phyloP scores from a whole-genome alignment of 352 stramenopile species.

The Globisporangium takayamanum region DNA sequence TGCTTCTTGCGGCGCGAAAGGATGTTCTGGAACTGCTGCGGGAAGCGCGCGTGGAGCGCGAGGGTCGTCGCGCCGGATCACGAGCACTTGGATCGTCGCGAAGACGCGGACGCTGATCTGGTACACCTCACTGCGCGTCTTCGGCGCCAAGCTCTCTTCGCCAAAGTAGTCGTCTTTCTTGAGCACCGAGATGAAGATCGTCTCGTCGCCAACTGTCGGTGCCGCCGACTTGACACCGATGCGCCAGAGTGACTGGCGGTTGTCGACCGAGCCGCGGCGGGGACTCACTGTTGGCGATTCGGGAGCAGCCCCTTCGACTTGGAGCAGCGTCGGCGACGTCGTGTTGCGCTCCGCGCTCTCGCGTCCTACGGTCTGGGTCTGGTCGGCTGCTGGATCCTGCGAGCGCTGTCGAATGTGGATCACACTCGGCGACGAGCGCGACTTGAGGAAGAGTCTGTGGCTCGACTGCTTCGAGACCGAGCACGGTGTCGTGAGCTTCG shows the following conservation, averaged over 20 bases:
- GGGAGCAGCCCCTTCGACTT: not conserved
- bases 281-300: not conserved
- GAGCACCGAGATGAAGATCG: conserved; percentile 45
- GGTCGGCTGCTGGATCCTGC: no score
- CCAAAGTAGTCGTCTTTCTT: conserved; percentile 56
- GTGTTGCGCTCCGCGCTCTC: not conserved
- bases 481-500: conserved; percentile 1
- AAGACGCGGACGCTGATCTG: conserved; percentile 53
- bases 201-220: not conserved
- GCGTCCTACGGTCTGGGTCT: not conserved
- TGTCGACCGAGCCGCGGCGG: not conserved
- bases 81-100: conserved; percentile 35
- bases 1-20: conserved; percentile 15
- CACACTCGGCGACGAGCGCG: not conserved
- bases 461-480: conserved; percentile 3
- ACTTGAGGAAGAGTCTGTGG: not conserved
- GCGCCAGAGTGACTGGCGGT: conserved; percentile 5
- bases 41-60: conserved; percentile 30
- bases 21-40: conserved; percentile 26
- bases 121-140: conserved; percentile 27
- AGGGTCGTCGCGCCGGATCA: conserved; percentile 38
- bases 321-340: not conserved
- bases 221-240: not conserved
- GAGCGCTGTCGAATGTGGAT: not conserved
- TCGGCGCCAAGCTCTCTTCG: conserved; percentile 39